Evolutionary conservation across 768 basidiomycete species (phyloP).

Genomic region (Boletus rubropictus): DNA sequence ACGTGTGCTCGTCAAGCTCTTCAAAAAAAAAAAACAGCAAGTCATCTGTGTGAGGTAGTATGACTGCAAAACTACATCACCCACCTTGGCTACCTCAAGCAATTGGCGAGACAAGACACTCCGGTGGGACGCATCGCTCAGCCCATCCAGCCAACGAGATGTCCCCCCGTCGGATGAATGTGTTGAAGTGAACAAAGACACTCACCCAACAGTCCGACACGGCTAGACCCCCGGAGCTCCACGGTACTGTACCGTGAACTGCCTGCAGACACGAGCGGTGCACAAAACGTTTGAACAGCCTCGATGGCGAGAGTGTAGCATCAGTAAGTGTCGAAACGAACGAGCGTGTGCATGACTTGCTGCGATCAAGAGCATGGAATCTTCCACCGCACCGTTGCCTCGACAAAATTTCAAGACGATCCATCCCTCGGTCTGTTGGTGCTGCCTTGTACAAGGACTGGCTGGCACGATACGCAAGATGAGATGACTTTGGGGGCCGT

Average conservation of each 20-base stretch:
- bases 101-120: conserved; percentile 1
- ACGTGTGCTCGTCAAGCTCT: conserved; percentile 25
- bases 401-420: conserved; percentile 11
- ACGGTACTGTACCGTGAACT: conserved; percentile 4
- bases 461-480: neutral
- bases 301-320: conserved; percentile 12
- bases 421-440: neutral
- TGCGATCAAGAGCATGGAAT: conserved; percentile 19
- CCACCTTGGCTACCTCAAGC: conserved; percentile 2
- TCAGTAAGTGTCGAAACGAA: conserved; percentile 23
- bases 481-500: conserved; percentile 1
- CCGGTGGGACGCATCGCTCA: neutral
- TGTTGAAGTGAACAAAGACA: conserved; percentile 29
- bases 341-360: conserved; percentile 18
- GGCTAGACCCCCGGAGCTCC: neutral
- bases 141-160: conserved; percentile 6
- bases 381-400: conserved; percentile 24
- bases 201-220: conserved; percentile 22
- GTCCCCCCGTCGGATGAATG: conserved; percentile 23
- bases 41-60: conserved; percentile 26
- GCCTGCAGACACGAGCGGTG: conserved; percentile 5
- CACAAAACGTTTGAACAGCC: conserved; percentile 12
- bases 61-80: conserved; percentile 14
- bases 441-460: neutral
- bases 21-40: conserved; percentile 21